Evolutionary conservation across 768 basidiomycete genomes (phyloP).

Genomic region (Mycena filopes): DNA sequence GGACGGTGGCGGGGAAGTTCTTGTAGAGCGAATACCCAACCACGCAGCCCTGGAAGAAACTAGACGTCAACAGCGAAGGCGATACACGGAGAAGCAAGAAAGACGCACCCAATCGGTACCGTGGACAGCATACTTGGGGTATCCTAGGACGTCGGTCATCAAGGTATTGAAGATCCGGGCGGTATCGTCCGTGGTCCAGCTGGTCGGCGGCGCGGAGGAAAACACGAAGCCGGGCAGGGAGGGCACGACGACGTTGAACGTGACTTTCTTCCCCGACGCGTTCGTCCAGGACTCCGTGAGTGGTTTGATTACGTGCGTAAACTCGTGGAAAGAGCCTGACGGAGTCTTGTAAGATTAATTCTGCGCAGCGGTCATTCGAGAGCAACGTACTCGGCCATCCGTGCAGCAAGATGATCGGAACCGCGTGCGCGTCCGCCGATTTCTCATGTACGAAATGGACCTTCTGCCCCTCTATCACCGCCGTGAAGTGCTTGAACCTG

Average conservation of each 20-base stretch:
- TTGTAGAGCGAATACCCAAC: slow-evolving; percentile 19
- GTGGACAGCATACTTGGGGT: slow-evolving; percentile 34
- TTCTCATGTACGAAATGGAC: slow-evolving; percentile 27
- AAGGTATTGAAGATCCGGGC: slow-evolving; percentile 39
- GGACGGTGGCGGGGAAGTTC: slow-evolving; percentile 14
- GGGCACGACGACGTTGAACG: slow-evolving; percentile 12
- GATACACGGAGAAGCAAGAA: no score
- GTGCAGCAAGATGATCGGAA: slow-evolving; percentile 21
- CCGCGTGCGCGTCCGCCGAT: slow-evolving; percentile 8
- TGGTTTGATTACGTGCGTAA: slow-evolving; percentile 12
- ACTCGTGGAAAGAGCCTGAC: slow-evolving; percentile 24
- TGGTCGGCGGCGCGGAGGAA: slow-evolving; percentile 23
- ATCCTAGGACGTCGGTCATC: slow-evolving; percentile 38
- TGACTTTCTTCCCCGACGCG: slow-evolving; percentile 7
- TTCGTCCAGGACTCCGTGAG: slow-evolving; percentile 4
- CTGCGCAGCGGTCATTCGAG: neutral
- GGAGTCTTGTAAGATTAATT: neutral
- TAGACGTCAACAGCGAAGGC: no score
- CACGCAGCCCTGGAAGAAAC: slow-evolving; percentile 9
- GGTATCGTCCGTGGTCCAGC: slow-evolving; percentile 37
- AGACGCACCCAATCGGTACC: slow-evolving; percentile 37
- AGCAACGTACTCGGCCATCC: slow-evolving; percentile 19
- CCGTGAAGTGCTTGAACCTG: slow-evolving; percentile 29
- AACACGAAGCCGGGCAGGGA: slow-evolving; percentile 34
- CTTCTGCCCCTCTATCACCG: slow-evolving; percentile 27